Percentiles rank a stretch among this genome's conserved stretches.
Evolutionary conservation across 257 asterid genomes (phyloP).

Genomic region (Gentiana straminea): DNA sequence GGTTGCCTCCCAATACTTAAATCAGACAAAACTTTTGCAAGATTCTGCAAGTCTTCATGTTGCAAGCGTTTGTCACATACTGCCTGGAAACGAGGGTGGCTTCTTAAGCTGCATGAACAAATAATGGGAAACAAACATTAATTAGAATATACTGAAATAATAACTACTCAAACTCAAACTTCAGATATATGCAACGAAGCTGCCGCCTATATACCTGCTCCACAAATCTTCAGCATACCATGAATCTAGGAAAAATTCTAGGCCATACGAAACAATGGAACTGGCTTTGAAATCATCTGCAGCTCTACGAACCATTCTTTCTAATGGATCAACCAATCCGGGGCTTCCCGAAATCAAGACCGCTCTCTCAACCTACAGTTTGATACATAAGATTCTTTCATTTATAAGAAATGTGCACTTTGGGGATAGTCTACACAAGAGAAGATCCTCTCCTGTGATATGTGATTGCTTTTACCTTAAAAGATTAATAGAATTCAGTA

Average conservation of each 20-base stretch:
- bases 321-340: slow-evolving; percentile 53
- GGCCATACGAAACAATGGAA: slow-evolving; percentile 57
- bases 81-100: slow-evolving; percentile 60
- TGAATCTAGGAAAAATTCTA: slow-evolving; percentile 46
- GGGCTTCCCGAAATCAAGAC: slow-evolving; percentile 90
- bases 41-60: slow-evolving; percentile 56
- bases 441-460: too few relatives aligned
- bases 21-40: slow-evolving; percentile 58
- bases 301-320: slow-evolving; percentile 52
- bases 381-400: slow-evolving; percentile 5
- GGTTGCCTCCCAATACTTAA: slow-evolving; percentile 81
- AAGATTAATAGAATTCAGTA: background rate
- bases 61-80: slow-evolving; percentile 44
- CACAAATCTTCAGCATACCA: slow-evolving; percentile 89
- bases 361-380: slow-evolving; percentile 60
- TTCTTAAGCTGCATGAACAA: slow-evolving; percentile 52
- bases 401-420: background rate
- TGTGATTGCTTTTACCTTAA: too few relatives aligned
- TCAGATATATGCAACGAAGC: background rate
- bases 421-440: too few relatives aligned
- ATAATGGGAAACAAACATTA: background rate
- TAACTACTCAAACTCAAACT: background rate
- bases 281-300: slow-evolving; percentile 80
- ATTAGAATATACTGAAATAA: background rate
- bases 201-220: slow-evolving; percentile 41